phyloP scores from a whole-genome alignment of 768 basidiomycete species.

The Tricholoma hemisulphureum region DNA sequence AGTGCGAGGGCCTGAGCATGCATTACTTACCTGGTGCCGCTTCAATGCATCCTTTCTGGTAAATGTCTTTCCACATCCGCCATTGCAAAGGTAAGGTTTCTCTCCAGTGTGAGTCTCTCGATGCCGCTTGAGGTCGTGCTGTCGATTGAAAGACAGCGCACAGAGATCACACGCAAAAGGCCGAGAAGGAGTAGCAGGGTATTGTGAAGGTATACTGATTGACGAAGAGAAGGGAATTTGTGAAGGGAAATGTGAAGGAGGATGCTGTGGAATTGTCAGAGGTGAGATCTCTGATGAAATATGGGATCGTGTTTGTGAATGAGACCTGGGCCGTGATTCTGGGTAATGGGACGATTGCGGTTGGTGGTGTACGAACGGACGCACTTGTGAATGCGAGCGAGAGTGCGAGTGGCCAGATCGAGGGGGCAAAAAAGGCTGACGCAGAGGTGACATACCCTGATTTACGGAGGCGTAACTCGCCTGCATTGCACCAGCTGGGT shows the following conservation, averaged over 20 bases:
- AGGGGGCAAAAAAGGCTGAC: slow-evolving; percentile 31
- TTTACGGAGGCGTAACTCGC: slow-evolving; percentile 19
- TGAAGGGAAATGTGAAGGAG: slow-evolving; percentile 16
- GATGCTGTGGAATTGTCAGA: slow-evolving; percentile 17
- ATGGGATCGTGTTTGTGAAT: slow-evolving; percentile 37
- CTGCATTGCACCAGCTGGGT: slow-evolving; percentile 3
- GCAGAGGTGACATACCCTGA: slow-evolving; percentile 28
- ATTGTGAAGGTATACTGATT: slow-evolving; percentile 43
- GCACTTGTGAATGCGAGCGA: slow-evolving; percentile 37
- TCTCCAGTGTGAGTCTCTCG: slow-evolving; percentile 83
- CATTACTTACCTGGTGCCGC: slow-evolving; percentile 68
- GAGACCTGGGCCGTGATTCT: slow-evolving; percentile 39
- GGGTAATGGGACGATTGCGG: slow-evolving; percentile 29
- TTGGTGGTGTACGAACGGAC: slow-evolving; percentile 28
- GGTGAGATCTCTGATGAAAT: slow-evolving; percentile 13
- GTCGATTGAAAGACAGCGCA: slow-evolving; percentile 79
- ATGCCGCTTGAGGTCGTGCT: slow-evolving; percentile 84
- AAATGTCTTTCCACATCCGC: slow-evolving; percentile 83
- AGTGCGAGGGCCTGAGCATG: slow-evolving; percentile 2
- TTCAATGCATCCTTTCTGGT: slow-evolving; percentile 85
- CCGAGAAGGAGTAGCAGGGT: slow-evolving; percentile 56
- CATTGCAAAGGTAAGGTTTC: slow-evolving; percentile 81
- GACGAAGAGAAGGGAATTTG: slow-evolving; percentile 27
- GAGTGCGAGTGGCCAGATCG: slow-evolving; percentile 30
- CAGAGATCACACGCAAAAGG: slow-evolving; percentile 73